A percentile compares a stretch with the other conserved stretches of the same genome.
Evolutionary conservation across 2,329 filamentous ascomycete genomes (phyloP).

Genomic region (Arthrinium puccinioides): DNA sequence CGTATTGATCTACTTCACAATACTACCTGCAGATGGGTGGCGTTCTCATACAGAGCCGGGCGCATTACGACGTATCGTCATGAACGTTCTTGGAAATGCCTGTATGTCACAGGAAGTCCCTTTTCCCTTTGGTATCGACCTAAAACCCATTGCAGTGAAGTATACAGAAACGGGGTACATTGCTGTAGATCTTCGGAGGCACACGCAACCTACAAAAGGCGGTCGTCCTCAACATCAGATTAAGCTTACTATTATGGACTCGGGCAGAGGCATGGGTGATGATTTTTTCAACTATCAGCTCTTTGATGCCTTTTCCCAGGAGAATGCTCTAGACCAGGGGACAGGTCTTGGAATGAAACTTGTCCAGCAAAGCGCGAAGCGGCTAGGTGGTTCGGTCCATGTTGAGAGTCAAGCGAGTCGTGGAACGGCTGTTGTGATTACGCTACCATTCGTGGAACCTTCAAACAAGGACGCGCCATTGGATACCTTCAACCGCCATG

Average conservation of each 20-base stretch:
- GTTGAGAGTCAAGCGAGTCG: constrained; percentile 11
- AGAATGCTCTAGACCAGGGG: constrained; percentile 48
- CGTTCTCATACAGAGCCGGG: constrained; percentile 47
- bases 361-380: constrained; percentile 27
- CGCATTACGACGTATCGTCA: constrained; percentile 41
- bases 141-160: constrained; percentile 32
- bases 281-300: constrained; percentile 50
- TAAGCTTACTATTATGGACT: constrained; percentile 40
- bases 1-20: constrained; percentile 40
- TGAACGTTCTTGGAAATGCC: constrained; percentile 55
- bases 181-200: constrained; percentile 3
- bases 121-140: neutral
- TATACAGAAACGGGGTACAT: constrained; percentile 35
- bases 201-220: neutral
- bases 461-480: too few species aligned
- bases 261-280: constrained; percentile 53
- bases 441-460: constrained; percentile 20
- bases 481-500: constrained; percentile 18
- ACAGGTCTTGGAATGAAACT: constrained; percentile 53
- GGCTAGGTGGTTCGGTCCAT: constrained; percentile 10
- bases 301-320: constrained; percentile 54
- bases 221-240: too few species aligned
- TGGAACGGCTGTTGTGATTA: constrained; percentile 27
- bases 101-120: constrained; percentile 9
- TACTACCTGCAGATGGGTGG: constrained; percentile 41